phyloP scores from a whole-genome alignment of 208 protist species.

The Crithidia fasciculata region DNA sequence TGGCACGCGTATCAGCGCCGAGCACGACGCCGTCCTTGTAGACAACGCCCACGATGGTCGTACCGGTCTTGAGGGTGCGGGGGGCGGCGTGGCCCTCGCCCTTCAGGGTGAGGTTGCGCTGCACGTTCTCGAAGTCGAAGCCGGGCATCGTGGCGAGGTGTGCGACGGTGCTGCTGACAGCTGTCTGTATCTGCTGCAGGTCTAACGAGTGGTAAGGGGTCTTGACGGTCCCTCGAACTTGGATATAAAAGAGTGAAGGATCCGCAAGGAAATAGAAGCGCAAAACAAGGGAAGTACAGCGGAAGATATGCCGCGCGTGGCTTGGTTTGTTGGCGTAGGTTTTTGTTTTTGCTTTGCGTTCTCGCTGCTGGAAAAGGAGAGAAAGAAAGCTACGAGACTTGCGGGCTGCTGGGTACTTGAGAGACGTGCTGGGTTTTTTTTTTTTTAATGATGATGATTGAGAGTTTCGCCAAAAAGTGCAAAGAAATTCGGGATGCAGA shows the following conservation, averaged over 20 bases:
- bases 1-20: conserved; percentile 99
- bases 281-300: not conserved
- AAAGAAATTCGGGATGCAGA: too few relatives aligned
- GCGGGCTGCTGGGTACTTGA: too few relatives aligned
- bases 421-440: too few relatives aligned
- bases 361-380: too few relatives aligned
- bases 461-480: too few relatives aligned
- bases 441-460: too few relatives aligned
- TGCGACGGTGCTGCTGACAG: not conserved
- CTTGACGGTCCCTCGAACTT: not conserved
- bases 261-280: not conserved
- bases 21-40: conserved; percentile 99
- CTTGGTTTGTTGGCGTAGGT: too few relatives aligned
- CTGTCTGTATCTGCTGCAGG: too few relatives aligned
- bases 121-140: conserved; percentile 95
- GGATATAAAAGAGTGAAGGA: conserved; percentile 10
- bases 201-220: not conserved
- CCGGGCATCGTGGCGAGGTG: conserved; percentile 57
- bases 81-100: conserved; percentile 68
- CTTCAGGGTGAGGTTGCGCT: conserved; percentile 92
- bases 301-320: not conserved
- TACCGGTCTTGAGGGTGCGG: conserved; percentile 98
- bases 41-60: conserved; percentile 99
- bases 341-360: too few relatives aligned
- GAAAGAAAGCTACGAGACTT: too few relatives aligned